Evolutionary conservation across 163 green algal genomes (phyloP), one percentile per base, ranked within the genome.

Genomic region (Scenedesmus sp.): DNA sequence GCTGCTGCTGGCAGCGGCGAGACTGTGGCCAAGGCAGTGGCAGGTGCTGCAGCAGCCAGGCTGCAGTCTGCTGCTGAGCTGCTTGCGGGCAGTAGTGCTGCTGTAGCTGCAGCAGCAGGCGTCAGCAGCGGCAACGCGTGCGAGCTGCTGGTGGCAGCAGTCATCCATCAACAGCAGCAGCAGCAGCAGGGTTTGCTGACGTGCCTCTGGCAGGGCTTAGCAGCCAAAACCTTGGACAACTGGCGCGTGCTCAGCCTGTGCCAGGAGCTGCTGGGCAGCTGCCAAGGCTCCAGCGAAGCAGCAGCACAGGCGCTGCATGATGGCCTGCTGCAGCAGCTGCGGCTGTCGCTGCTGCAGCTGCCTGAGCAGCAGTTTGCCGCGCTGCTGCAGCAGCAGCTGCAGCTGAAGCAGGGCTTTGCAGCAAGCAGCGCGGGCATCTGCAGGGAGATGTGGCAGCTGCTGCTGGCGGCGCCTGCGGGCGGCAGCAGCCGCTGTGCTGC

Each of bases 371-470:
- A 79, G 76, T 86, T 91, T 79, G 55, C 2, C 1, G n/a, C 12
- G 4, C 64, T 91, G 76, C 26, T 91, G 56, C 46, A n/a, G 70
- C 55, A 79, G 73, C 87, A 91, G 87, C 76, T 91, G 76, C 10
- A 15, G 12, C n/a, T 79, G n/a, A 77, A 46, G 76, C 67, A 64
- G 6, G 87, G 76, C n/a, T 91, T 91, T 64, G 56, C 87, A 59
- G 23, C 52, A 2, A 52, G 76, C 34, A 60, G 74, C 23, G 34
- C 46, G 4, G 74, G 64, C 8, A 16, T 87, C 5, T 87, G 76
- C 56, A 59, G 34, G 57, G 87, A 91, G 76, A 4, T 91, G 7
- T 91, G 87, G 87, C 87, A 87, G 87, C 16, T 54, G n/a, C 54
- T 91, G 59, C 87, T 91, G 55, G 54, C 82, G 54, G 54, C 82